Evolutionary conservation across 2,329 filamentous ascomycete species (phyloP).

Genomic region (Xylaria sp.): DNA sequence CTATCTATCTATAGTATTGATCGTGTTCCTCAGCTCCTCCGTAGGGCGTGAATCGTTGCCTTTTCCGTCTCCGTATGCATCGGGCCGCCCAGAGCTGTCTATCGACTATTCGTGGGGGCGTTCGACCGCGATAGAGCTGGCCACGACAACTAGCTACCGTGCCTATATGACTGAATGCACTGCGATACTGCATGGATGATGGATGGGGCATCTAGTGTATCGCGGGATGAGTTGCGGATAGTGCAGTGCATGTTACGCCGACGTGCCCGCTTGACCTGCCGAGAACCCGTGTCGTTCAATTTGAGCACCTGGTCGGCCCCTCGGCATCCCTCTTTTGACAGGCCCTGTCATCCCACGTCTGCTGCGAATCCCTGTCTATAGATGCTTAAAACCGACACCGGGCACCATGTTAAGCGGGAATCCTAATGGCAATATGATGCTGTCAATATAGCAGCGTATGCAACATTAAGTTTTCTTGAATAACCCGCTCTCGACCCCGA

Average conservation of each 20-base stretch:
- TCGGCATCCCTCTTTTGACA: constrained; percentile 28
- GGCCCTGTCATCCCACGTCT: constrained; percentile 22
- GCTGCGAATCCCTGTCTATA: constrained; percentile 12
- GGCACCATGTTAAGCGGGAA: neutral
- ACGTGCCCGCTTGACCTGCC: constrained; percentile 6
- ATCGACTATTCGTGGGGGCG: constrained; percentile 20
- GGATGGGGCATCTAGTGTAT: constrained; percentile 6
- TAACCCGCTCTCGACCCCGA: constrained; percentile 2
- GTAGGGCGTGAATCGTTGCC: constrained; percentile 24
- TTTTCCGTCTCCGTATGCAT: constrained; percentile 19
- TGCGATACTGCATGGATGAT: constrained; percentile 12
- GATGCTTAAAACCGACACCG: constrained; percentile 7
- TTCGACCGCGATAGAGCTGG: constrained; percentile 15
- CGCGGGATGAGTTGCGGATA: constrained; percentile 17
- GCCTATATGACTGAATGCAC: constrained; percentile 3
- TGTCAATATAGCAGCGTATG: neutral
- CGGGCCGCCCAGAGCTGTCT: constrained; percentile 5
- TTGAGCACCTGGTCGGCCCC: constrained; percentile 6
- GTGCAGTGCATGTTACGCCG: constrained; percentile 2
- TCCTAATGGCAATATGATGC: neutral
- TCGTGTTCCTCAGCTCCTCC: constrained; percentile 11
- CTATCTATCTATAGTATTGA: neutral
- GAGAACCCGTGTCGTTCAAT: constrained; percentile 13
- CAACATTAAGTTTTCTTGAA: constrained; percentile 11
- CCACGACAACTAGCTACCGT: neutral